Base-by-base conservation (phyloP, 768 basidiomycete species). In the Mrakia hoshinonis region DNA sequence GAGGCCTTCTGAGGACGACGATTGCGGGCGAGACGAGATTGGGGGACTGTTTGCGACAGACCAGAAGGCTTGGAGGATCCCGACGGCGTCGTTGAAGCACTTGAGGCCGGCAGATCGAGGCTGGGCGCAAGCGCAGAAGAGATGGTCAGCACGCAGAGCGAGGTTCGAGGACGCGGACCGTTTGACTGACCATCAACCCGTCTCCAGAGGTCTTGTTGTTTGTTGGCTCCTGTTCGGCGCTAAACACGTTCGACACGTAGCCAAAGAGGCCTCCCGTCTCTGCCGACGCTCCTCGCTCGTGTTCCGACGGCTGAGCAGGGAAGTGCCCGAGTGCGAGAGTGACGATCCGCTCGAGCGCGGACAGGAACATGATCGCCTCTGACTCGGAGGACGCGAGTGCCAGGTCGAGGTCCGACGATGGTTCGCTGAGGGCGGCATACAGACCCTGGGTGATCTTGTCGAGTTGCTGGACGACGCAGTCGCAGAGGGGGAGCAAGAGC, bases 191-290 rank as follows among this genome's bases (percentile, higher is more conserved):
- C 69, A 82, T 83, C 86, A 76, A 73, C 84, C 69, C 18, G 62
- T 54, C 75, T 74, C 6, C 43, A 43, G 43, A 43, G 43, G 49
- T 31, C 13, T 1, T 31, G 26, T 20, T 20, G 22, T 6, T 20
- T 31, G 2, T 34, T 4, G 24, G 4, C 20, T 22, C 43, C 4
- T 18, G 15, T 13, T 92, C 90, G 0, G 86, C 86, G 51, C 89
- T 85, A 76, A 99, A 94, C 2, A 97, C 94, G 68, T 87, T 90
- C 1, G 92, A 93, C 65, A 99, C 88, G 76, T 92, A 90, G 11
- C 93, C 92, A 0, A 97, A 82, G 13, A 98, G 80, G 1, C 93
- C 73, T 6, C 46, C 62, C 88, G 34, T 47, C 18, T 26, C 67
- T 20, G 34, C 29, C n/a, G 36, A 34, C 3, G 26, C 31, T 9